Conservation (phyloP, 23 red algal species). For the Gracilariopsis chorda region DNA sequence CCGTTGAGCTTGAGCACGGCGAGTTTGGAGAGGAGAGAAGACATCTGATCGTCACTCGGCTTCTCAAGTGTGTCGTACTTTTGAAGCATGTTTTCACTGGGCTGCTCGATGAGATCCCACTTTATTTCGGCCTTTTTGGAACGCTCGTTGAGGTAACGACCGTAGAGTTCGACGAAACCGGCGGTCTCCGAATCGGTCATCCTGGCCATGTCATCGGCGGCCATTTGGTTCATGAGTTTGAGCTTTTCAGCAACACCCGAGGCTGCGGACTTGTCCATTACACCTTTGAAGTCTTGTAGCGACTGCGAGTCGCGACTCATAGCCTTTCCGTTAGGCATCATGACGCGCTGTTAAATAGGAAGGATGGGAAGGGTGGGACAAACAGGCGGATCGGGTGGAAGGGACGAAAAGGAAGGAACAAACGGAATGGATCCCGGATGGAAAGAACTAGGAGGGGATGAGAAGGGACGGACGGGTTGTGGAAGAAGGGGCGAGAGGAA, state of each 20-base stretch:
- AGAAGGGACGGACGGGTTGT: background rate
- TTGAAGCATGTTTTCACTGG: constrained; percentile 81
- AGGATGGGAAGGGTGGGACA: background rate
- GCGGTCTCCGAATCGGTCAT: constrained; percentile 86
- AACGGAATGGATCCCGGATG: too few relatives aligned
- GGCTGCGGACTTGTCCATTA: constrained; percentile 74
- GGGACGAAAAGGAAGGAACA: background rate
- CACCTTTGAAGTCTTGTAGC: constrained; percentile 68
- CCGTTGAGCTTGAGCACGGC: constrained; percentile 99
- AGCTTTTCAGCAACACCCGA: constrained; percentile 53
- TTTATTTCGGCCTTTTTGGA: constrained; percentile 75
- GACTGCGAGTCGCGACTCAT: constrained; percentile 11
- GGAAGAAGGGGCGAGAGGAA: background rate
- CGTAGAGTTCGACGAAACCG: constrained; percentile 84
- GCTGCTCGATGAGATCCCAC: constrained; percentile 94
- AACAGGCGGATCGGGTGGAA: background rate
- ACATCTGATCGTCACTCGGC: constrained; percentile 4
- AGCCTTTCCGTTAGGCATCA: constrained; percentile 1
- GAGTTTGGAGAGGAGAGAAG: constrained; percentile 76
- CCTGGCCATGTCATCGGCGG: constrained; percentile 21
- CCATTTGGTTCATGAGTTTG: constrained; percentile 47
- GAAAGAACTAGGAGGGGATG: too few relatives aligned
- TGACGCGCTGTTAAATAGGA: background rate
- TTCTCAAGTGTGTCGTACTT: constrained; percentile 71
- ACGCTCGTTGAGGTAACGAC: constrained; percentile 78